These are phyloP conservation scores for Meyerozyma carpophila DNA, from an alignment of 1,139 yeast genomes.

Conservation along the genomic window DNA sequence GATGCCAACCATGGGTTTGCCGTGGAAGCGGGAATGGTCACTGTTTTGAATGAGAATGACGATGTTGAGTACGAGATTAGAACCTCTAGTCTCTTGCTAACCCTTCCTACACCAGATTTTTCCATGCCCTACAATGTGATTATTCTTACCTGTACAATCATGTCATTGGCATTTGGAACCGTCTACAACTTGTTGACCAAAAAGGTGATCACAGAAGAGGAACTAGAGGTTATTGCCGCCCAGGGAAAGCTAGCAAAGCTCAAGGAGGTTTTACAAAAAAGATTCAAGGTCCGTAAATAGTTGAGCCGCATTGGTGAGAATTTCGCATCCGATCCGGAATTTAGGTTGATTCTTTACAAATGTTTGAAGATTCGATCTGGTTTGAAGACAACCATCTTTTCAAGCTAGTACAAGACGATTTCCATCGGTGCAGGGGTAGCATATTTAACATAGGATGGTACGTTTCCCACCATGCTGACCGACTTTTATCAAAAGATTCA, in stretches of 20 bases:
- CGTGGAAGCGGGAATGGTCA: slow-evolving; percentile 81
- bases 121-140: slow-evolving; percentile 99
- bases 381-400: background rate
- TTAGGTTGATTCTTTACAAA: background rate
- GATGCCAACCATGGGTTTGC: slow-evolving; percentile 99
- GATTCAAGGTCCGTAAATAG: background rate
- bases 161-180: slow-evolving; percentile 89
- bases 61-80: slow-evolving; percentile 51
- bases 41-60: slow-evolving; percentile 34
- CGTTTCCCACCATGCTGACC: background rate
- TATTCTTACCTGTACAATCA: slow-evolving; percentile 85
- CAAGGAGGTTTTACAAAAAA: background rate
- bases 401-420: background rate
- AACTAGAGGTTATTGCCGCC: slow-evolving; percentile 45
- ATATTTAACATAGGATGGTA: background rate
- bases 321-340: slow-evolving; percentile 1
- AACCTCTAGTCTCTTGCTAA: slow-evolving; percentile 77
- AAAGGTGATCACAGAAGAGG: slow-evolving; percentile 71
- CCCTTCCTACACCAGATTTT: slow-evolving; percentile 96
- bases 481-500: slow-evolving; percentile 17
- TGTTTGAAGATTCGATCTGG: background rate
- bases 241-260: background rate
- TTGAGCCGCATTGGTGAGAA: background rate
- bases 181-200: slow-evolving; percentile 74
- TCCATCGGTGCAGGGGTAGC: background rate